These are phyloP conservation scores for Suillus luteus DNA, from an alignment of 768 basidiomycete genomes.

Conservation along the genomic window DNA sequence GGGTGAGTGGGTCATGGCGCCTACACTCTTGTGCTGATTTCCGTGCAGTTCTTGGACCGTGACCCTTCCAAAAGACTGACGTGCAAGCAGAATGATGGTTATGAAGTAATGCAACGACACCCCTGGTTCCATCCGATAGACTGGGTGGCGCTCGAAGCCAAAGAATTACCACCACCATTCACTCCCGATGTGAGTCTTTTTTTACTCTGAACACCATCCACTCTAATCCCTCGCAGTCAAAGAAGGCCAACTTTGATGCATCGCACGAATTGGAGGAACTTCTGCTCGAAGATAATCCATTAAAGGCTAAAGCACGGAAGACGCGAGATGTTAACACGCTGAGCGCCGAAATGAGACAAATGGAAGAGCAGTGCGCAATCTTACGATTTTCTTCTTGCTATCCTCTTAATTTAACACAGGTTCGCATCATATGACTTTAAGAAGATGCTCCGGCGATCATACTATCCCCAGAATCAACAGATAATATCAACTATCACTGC, in stretches of 20 bases:
- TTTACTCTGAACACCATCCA: background rate
- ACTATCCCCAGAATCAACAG: slow-evolving; percentile 83
- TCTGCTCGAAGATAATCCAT: slow-evolving; percentile 92
- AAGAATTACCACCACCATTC: slow-evolving; percentile 77
- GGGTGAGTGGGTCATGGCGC: slow-evolving; percentile 51
- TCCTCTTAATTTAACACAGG: slow-evolving; percentile 40
- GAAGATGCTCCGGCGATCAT: slow-evolving; percentile 88
- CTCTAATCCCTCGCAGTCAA: slow-evolving; percentile 60
- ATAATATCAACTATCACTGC: slow-evolving; percentile 64
- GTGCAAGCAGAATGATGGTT: slow-evolving; percentile 80
- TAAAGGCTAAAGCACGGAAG: slow-evolving; percentile 93
- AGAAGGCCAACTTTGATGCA: slow-evolving; percentile 98
- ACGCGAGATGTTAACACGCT: slow-evolving; percentile 80
- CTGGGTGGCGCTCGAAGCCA: slow-evolving; percentile 84
- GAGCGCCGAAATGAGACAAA: slow-evolving; percentile 90
- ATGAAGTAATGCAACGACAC: slow-evolving; percentile 75
- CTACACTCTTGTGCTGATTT: slow-evolving; percentile 16
- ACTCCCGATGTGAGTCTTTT: slow-evolving; percentile 71
- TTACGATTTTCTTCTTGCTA: slow-evolving; percentile 13
- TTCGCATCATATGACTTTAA: slow-evolving; percentile 93
- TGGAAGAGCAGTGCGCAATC: slow-evolving; percentile 90
- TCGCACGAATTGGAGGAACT: slow-evolving; percentile 98
- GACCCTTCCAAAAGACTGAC: slow-evolving; percentile 81
- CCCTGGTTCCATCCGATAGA: slow-evolving; percentile 90
- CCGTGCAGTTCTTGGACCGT: slow-evolving; percentile 76